Evolutionary conservation across 2,329 filamentous ascomycete genomes (phyloP).

Genomic region (Pseudogymnoascus pannorum): DNA sequence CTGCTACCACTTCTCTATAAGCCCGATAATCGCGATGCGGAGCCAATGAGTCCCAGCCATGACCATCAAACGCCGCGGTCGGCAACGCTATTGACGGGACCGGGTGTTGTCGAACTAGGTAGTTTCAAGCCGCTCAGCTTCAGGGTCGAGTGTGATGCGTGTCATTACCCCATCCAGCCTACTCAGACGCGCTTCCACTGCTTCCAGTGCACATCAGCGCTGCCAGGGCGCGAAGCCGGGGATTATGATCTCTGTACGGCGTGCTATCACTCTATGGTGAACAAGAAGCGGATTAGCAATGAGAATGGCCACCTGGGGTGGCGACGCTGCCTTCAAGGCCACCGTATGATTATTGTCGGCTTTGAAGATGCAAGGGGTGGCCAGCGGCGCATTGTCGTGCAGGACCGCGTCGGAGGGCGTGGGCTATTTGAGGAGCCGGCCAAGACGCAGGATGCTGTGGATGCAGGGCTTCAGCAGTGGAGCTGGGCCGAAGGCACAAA

Average conservation of each 20-base stretch:
- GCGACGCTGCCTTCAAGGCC: conserved; percentile 71
- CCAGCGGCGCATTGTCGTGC: conserved; percentile 58
- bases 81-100: conserved; percentile 42
- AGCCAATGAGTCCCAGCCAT: conserved; percentile 35
- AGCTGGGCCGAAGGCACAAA: conserved; percentile 40
- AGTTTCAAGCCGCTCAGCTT: conserved; percentile 64
- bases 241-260: conserved; percentile 78
- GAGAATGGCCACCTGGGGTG: conserved; percentile 77
- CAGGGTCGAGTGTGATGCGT: conserved; percentile 71
- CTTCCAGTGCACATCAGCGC: conserved; percentile 56
- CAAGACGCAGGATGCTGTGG: conserved; percentile 23
- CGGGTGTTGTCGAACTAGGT: conserved; percentile 37
- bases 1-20: conserved; percentile 69
- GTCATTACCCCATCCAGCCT: conserved; percentile 63
- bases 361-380: conserved; percentile 64
- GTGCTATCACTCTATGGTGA: conserved; percentile 66
- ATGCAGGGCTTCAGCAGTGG: conserved; percentile 41
- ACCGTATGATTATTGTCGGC: conserved; percentile 75
- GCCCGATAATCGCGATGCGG: conserved; percentile 23
- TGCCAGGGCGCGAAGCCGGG: conserved; percentile 39
- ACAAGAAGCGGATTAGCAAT: conserved; percentile 55
- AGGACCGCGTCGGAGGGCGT: conserved; percentile 71
- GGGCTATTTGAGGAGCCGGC: conserved; percentile 53
- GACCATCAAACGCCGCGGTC: conserved; percentile 38
- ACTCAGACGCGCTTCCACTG: conserved; percentile 72